Evolutionary conservation across 345 rosid species (phyloP), one percentile per base, ranked within the genome.

Genomic region (Viola odorata): DNA sequence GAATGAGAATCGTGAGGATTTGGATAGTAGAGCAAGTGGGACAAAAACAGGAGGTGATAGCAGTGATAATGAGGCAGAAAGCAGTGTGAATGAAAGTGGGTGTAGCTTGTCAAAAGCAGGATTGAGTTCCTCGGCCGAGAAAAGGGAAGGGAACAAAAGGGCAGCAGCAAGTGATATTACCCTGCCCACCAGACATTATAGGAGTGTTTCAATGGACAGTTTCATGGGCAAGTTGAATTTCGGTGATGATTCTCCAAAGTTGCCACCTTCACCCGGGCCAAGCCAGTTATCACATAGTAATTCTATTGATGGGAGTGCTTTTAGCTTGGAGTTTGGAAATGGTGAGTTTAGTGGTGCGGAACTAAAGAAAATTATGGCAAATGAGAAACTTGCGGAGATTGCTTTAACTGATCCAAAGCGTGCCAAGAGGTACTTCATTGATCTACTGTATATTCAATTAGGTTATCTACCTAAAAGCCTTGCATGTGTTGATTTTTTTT

Each of bases 161-260:
- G 76, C 81, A 62, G 97, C 95, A 0, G 96, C 79, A 14, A 87
- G 78, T 13, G 99, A 90, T 51, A 80, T 90, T 66, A 81, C 90
- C 77, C 82, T 90, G 13, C 74, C 88, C 1, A 55, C 68, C 51
- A 79, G 96, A 65, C 99, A 94, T 72, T 88, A 68, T 66, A 80
- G 99, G 77, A 94, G 99, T 80, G 79, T 90, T 68, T 94, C 99
- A 6, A 87, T 87, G 76, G 99, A 94, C 69, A 94, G 97, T 76
- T 88, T 90, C 68, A 87, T 90, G 85, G 96, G 72, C 14, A 86
- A 83, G 75, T 61, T 90, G 77, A 83, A 84, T 61, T 84, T 90
- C 13, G 82, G 81, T 1, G 91, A 86, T 3, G 98, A 92, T 56
- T 84, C 91, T 0, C 86, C 87, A 7, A 89, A 83, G 74, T 71